phyloP scores from a whole-genome alignment of 768 basidiomycete genomes.

The Symmetrospora coprosmae region DNA sequence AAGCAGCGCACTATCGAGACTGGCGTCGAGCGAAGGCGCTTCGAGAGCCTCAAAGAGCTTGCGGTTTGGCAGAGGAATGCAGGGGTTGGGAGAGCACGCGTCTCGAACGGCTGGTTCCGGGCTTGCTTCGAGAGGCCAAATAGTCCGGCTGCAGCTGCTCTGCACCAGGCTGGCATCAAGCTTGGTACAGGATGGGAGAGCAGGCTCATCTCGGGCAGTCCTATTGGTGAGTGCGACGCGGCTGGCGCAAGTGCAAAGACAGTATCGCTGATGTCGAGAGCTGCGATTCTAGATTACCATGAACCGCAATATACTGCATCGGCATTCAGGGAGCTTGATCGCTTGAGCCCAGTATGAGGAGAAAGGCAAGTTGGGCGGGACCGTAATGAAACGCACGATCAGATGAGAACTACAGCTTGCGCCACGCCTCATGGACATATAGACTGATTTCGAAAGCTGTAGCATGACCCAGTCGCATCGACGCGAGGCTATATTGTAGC shows the following conservation, averaged over 20 bases:
- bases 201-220: slow-evolving; percentile 13
- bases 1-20: background rate
- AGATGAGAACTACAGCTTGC: too few relatives aligned
- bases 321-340: slow-evolving; percentile 11
- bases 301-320: background rate
- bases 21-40: background rate
- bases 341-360: slow-evolving; percentile 2
- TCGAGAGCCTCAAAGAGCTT: background rate
- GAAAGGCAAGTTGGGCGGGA: too few relatives aligned
- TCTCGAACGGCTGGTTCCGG: slow-evolving; percentile 13
- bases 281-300: background rate
- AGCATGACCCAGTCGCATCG: too few relatives aligned
- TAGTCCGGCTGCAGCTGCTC: background rate
- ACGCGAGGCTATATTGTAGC: too few relatives aligned
- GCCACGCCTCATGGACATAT: too few relatives aligned
- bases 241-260: background rate
- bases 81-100: slow-evolving; percentile 14
- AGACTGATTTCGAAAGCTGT: too few relatives aligned
- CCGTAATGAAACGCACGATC: too few relatives aligned
- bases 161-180: background rate
- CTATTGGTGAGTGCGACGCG: background rate
- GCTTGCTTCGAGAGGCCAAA: background rate
- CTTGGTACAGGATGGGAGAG: slow-evolving; percentile 18
- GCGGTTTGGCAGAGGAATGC: slow-evolving; percentile 19
- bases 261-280: background rate